Evolutionary conservation across 83 land plant species (phyloP).

Genomic region (Diphasiastrum complanatum): DNA sequence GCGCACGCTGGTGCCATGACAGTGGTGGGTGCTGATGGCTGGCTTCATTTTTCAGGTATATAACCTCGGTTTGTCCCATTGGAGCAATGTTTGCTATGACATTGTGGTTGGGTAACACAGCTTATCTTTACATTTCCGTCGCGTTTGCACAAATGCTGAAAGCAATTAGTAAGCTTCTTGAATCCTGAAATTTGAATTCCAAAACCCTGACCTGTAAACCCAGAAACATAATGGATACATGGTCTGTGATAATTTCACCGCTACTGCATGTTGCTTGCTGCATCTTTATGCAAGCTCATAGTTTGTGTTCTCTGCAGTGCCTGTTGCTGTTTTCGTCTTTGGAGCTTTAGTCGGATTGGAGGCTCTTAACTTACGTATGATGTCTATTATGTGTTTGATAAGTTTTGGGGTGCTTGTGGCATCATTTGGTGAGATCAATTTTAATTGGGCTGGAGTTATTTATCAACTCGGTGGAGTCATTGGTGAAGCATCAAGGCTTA

Average conservation of each 20-base stretch:
- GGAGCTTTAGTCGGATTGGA: slow-evolving; percentile 85
- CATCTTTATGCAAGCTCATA: no score
- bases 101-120: slow-evolving; percentile 95
- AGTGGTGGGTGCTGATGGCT: not conserved
- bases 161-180: slow-evolving; percentile 71
- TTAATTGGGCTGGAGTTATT: slow-evolving; percentile 86
- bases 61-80: slow-evolving; percentile 79
- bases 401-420: slow-evolving; percentile 92
- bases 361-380: slow-evolving; percentile 62
- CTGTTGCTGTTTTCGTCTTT: slow-evolving; percentile 92
- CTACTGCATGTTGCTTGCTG: no score
- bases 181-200: slow-evolving; percentile 4
- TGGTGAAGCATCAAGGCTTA: slow-evolving; percentile 87
- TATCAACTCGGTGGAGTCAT: slow-evolving; percentile 97
- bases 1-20: not conserved
- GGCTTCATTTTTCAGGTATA: slow-evolving; percentile 41
- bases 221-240: not conserved
- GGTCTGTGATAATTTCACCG: slow-evolving; percentile 2
- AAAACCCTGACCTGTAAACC: not conserved
- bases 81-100: slow-evolving; percentile 99
- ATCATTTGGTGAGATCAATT: slow-evolving; percentile 88
- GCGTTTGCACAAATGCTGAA: slow-evolving; percentile 99
- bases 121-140: slow-evolving; percentile 94
- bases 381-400: slow-evolving; percentile 79
- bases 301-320: slow-evolving; percentile 57